Percentiles rank a stretch among this genome's conserved stretches.
phyloP scores from a whole-genome alignment of 164 flowering plant genomes.

The Hamamelis virginiana region DNA sequence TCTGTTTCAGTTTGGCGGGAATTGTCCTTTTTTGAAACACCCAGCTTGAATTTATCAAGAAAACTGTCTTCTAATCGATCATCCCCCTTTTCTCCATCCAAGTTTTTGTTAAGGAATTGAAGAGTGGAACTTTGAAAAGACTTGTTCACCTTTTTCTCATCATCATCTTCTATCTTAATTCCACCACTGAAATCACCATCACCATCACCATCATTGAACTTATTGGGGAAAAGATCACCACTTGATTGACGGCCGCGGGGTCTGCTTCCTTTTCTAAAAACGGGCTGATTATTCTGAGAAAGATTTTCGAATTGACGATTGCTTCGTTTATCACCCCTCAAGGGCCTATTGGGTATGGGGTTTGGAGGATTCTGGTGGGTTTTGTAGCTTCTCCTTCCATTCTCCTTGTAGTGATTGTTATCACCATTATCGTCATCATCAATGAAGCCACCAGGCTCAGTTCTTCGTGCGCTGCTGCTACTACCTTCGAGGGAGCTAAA shows the following conservation, averaged over 20 bases:
- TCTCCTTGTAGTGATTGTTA: background rate
- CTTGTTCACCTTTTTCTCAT: slow-evolving; percentile 3
- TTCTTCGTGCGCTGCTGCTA: background rate
- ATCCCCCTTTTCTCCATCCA: slow-evolving; percentile 2
- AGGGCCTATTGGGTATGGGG: slow-evolving; percentile 52
- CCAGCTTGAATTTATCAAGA: slow-evolving; percentile 53
- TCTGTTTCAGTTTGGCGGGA: background rate
- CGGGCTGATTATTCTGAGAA: slow-evolving; percentile 3
- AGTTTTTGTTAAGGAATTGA: slow-evolving; percentile 14
- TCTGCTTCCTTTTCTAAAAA: slow-evolving; percentile 12
- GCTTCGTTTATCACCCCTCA: slow-evolving; percentile 35
- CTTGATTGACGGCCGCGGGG: background rate
- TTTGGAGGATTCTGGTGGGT: slow-evolving; percentile 27
- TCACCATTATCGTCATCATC: background rate
- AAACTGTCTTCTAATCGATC: slow-evolving; percentile 28
- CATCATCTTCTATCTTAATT: background rate
- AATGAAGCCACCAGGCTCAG: background rate
- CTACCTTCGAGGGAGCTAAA: slow-evolving; percentile 22
- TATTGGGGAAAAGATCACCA: background rate
- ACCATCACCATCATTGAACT: background rate
- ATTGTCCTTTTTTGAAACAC: slow-evolving; percentile 24
- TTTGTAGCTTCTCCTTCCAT: slow-evolving; percentile 4
- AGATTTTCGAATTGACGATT: slow-evolving; percentile 4
- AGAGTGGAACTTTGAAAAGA: slow-evolving; percentile 5
- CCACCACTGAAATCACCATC: background rate